Conservation (phyloP, 2,329 filamentous ascomycete genomes). For the Aspergillus latus region DNA sequence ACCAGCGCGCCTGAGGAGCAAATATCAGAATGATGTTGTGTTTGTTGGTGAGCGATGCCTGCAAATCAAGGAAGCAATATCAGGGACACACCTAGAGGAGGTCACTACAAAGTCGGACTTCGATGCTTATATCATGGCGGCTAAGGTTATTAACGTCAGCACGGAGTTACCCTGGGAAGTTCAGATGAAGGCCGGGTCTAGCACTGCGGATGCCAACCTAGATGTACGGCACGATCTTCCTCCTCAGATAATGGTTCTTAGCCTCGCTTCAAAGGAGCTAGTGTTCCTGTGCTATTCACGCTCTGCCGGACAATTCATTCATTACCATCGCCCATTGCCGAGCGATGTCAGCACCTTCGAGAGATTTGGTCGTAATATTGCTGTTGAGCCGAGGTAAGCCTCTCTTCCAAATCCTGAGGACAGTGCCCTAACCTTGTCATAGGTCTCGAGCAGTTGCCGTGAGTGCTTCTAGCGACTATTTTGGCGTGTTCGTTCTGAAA, state of each 20-base stretch:
- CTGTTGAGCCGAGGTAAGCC: slow-evolving; percentile 72
- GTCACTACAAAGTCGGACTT: slow-evolving; percentile 80
- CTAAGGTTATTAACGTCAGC: slow-evolving; percentile 67
- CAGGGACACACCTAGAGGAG: slow-evolving; percentile 67
- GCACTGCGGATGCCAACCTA: slow-evolving; percentile 11
- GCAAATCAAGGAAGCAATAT: slow-evolving; percentile 71
- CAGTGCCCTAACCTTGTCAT: slow-evolving; percentile 10
- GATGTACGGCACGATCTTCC: slow-evolving; percentile 50
- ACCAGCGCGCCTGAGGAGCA: slow-evolving; percentile 72
- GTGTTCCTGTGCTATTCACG: slow-evolving; percentile 71
- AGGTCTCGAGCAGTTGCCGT: slow-evolving; percentile 63
- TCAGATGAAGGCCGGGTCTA: slow-evolving; percentile 28
- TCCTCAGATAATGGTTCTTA: slow-evolving; percentile 77
- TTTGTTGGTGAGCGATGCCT: slow-evolving; percentile 82
- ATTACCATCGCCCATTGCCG: slow-evolving; percentile 61
- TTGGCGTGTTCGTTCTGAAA: slow-evolving; percentile 71
- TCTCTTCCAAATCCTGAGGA: not conserved
- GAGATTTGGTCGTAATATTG: slow-evolving; percentile 65
- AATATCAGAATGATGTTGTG: slow-evolving; percentile 73
- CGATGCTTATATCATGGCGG: slow-evolving; percentile 73
- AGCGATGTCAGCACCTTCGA: slow-evolving; percentile 54
- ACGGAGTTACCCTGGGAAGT: slow-evolving; percentile 41
- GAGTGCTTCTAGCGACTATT: slow-evolving; percentile 66
- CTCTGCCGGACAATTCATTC: slow-evolving; percentile 58
- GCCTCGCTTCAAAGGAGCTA: slow-evolving; percentile 70